Percentiles rank a stretch among this genome's conserved stretches.
These are phyloP conservation scores for Cladophialophora bantiana DNA, from an alignment of 2,329 filamentous ascomycete genomes.

Conservation along the genomic window DNA sequence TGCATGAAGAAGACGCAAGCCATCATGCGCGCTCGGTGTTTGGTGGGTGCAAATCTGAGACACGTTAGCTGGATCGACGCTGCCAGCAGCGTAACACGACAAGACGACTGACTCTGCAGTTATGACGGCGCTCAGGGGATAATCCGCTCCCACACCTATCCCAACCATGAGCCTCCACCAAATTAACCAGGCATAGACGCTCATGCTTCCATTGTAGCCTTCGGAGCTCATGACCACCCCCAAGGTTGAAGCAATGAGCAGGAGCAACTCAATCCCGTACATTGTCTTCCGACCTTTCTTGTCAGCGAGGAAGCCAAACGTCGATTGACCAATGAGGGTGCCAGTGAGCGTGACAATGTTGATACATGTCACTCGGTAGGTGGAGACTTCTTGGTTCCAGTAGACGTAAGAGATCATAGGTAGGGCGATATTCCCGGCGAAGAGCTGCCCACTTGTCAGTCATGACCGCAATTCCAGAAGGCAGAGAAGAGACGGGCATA, in stretches of 20 bases:
- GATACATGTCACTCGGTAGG: constrained; percentile 49
- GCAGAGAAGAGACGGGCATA: constrained; percentile 36
- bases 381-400: constrained; percentile 50
- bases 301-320: constrained; percentile 58
- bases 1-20: constrained; percentile 74
- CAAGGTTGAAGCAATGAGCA: constrained; percentile 56
- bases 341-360: constrained; percentile 57
- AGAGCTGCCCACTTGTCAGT: constrained; percentile 45
- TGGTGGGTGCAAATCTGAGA: constrained; percentile 59
- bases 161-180: constrained; percentile 59
- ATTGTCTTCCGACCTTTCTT: constrained; percentile 58
- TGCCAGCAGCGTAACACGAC: constrained; percentile 23
- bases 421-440: constrained; percentile 59
- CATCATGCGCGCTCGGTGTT: constrained; percentile 71
- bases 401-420: constrained; percentile 59
- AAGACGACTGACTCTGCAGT: constrained; percentile 66
- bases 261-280: constrained; percentile 59
- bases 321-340: constrained; percentile 56
- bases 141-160: constrained; percentile 70
- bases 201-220: constrained; percentile 54
- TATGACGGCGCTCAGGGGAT: constrained; percentile 71
- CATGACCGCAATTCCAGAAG: constrained; percentile 28
- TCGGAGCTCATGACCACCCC: constrained; percentile 56
- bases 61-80: constrained; percentile 1
- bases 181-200: constrained; percentile 54